Percentiles rank a stretch among this genome's conserved stretches.
Evolutionary conservation across 2,329 filamentous ascomycete species (phyloP).

Genomic region (Penicillium sp.): DNA sequence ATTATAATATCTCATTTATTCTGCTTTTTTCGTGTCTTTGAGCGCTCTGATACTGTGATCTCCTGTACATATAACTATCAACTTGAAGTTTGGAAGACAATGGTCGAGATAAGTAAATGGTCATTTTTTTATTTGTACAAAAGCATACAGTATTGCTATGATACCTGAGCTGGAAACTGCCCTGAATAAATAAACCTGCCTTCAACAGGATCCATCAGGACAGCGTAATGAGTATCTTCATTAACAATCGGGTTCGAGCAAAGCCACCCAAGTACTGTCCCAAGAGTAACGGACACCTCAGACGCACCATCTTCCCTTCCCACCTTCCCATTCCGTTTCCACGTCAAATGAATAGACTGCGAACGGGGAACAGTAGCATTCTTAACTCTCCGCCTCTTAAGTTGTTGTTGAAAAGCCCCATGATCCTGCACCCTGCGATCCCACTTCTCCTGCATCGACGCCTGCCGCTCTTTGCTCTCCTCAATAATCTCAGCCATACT

Average conservation of each 20-base stretch:
- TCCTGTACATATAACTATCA: constrained; percentile 7
- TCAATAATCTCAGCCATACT: constrained; percentile 29
- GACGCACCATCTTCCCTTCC: constrained; percentile 11
- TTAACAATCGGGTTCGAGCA: constrained; percentile 55
- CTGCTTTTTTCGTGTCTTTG: neutral
- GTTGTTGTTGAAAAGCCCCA: constrained; percentile 2
- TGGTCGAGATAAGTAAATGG: neutral
- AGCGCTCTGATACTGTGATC: neutral
- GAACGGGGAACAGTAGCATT: constrained; percentile 12
- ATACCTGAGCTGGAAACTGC: constrained; percentile 15
- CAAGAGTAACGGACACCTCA: constrained; percentile 26
- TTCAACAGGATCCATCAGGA: constrained; percentile 55
- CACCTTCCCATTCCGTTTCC: constrained; percentile 6
- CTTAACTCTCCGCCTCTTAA: neutral
- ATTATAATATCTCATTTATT: neutral
- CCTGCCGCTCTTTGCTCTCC: constrained; percentile 35
- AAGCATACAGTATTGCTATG: neutral
- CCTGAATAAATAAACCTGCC: constrained; percentile 51
- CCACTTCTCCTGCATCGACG: constrained; percentile 43
- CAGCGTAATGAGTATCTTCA: constrained; percentile 57
- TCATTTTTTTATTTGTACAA: neutral
- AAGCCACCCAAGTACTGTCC: constrained; percentile 50
- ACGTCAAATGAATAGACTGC: constrained; percentile 7
- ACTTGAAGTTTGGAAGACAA: neutral
- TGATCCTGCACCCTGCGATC: constrained; percentile 25